Evolutionary conservation across 805 yeast species (phyloP).

Genomic region (Starmerella floricola): DNA sequence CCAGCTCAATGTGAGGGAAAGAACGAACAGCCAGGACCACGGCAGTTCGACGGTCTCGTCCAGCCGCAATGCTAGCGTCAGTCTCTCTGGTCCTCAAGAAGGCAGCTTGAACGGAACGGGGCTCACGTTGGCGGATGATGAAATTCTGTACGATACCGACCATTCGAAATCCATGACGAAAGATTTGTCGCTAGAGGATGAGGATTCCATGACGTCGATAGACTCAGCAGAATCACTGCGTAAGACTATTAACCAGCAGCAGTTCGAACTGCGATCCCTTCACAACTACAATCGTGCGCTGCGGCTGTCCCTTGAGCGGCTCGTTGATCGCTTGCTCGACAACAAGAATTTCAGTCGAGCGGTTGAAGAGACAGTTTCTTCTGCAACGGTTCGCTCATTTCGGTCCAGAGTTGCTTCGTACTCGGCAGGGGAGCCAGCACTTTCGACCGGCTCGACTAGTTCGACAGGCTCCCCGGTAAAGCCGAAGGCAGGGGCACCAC

Average conservation of each 20-base stretch:
- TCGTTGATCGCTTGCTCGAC: conserved; percentile 28
- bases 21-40: no score
- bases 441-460: no score
- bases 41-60: no score
- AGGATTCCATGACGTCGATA: neutral
- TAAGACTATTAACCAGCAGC: conserved; percentile 17
- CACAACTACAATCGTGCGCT: conserved; percentile 28
- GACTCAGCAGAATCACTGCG: conserved; percentile 1
- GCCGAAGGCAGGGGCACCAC: no score
- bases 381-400: conserved; percentile 15
- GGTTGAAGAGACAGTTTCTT: conserved; percentile 22
- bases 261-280: conserved; percentile 25
- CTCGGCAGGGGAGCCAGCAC: neutral
- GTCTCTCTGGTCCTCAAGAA: no score
- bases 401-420: conserved; percentile 17
- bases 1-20: no score
- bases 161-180: neutral
- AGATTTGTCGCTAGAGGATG: neutral
- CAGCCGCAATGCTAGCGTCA: no score
- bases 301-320: conserved; percentile 26
- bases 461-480: no score
- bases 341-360: conserved; percentile 24
- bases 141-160: conserved; percentile 4
- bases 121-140: conserved; percentile 11
- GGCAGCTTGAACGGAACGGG: no score